Evolutionary conservation across 164 flowering plant species (phyloP), one percentile per base, ranked within the genome.

Genomic region (Litsea cubeba): DNA sequence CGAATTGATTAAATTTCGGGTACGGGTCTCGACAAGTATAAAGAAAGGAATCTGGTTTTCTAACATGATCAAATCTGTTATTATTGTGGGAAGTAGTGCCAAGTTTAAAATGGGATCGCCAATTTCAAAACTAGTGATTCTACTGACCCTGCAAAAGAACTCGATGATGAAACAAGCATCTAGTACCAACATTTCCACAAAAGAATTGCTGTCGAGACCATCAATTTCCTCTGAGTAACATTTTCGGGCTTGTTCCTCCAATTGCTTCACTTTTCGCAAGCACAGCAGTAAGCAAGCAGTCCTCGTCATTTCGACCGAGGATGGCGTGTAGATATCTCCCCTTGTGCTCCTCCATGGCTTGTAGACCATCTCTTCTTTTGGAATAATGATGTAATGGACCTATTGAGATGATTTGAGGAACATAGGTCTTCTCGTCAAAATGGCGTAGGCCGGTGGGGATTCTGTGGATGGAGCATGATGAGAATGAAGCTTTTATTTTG

Each of bases 81-180:
- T 0, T 5, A 35, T 6, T 35, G 46, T 30, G 32, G 32, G 32
- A 30, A 0, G 4, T 30, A 30, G 32, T 30, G 0, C 32, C 32
- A 30, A 3, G 32, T 3, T 30, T 30, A 30, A 30, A 15, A 85
- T 76, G 68, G 87, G 87, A 75, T 89, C 84, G 5, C 90, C 90
- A 73, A 0, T 3, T 86, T 88, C 18, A 88, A 83, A 32, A 90
- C 86, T 90, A 87, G 63, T 92, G 87, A 86, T 57, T 88, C 89
- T 0, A 84, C 83, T 35, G 87, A 86, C 17, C 83, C 32, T 30
- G 32, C 32, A 30, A 0, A 30, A 30, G 5, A 30, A 0, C 32
- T 30, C 32, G 0, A 30, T 30, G 32, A 30, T 3, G 32, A 30
- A 30, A 0, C 32, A 30, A 30, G 32, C 32, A 30, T 30, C 32